Evolutionary conservation across 805 yeast species (phyloP).

Genomic region (Barnettozyma californica): DNA sequence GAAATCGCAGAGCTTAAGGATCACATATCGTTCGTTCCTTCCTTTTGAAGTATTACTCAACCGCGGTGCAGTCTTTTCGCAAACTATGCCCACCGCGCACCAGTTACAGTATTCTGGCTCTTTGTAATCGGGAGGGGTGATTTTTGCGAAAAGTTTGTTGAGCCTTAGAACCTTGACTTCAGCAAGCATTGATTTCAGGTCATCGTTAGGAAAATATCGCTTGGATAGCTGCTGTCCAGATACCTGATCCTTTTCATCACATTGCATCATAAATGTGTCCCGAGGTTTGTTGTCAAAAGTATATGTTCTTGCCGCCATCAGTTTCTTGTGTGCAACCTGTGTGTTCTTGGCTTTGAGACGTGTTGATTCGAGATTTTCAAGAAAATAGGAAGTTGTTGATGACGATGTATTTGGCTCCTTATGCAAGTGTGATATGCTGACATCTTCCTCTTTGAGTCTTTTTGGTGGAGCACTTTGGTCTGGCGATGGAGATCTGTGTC

Average conservation of each 20-base stretch:
- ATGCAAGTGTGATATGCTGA: not conserved
- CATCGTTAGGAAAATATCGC: conserved; percentile 39
- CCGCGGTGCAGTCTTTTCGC: conserved; percentile 49
- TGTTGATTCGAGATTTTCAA: conserved; percentile 25
- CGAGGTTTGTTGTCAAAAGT: conserved; percentile 32
- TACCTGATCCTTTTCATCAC: conserved; percentile 38
- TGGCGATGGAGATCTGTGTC: not conserved
- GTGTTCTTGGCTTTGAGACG: conserved; percentile 23
- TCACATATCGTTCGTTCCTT: conserved; percentile 49
- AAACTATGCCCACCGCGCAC: conserved; percentile 70
- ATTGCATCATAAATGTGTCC: conserved; percentile 12
- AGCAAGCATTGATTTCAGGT: conserved; percentile 34
- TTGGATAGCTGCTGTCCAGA: conserved; percentile 39
- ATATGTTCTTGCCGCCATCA: conserved; percentile 34
- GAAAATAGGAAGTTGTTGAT: conserved; percentile 29
- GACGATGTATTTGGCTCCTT: not conserved
- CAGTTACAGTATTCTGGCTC: conserved; percentile 74
- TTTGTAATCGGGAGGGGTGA: conserved; percentile 59
- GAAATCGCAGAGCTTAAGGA: conserved; percentile 64
- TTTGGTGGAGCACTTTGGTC: not conserved
- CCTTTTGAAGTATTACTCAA: conserved; percentile 30
- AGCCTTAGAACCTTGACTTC: conserved; percentile 53
- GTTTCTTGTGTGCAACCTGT: conserved; percentile 18
- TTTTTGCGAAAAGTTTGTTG: conserved; percentile 56
- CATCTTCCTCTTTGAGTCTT: not conserved